Conservation (phyloP, 371 early-diverging fungal genomes). For the Mucor racemosus region DNA sequence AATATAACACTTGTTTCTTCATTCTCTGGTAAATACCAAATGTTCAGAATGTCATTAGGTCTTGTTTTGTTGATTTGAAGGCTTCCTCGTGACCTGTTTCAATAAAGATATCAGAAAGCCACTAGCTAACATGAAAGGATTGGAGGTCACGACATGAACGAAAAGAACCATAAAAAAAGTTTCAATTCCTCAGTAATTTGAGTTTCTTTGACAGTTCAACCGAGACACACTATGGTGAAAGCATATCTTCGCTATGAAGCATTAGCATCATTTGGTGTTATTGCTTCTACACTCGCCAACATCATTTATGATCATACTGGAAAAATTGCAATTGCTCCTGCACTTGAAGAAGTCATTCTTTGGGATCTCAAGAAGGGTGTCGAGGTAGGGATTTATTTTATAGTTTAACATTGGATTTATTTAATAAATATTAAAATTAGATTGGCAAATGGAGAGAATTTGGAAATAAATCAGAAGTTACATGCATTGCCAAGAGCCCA, state of each 20-base stretch:
- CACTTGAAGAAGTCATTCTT: conserved; percentile 81
- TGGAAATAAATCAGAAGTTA: conserved; percentile 82
- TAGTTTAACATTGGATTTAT: background rate
- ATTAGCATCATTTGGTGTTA: conserved; percentile 81
- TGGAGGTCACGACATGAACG: background rate
- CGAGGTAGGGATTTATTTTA: conserved; percentile 46
- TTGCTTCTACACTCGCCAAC: conserved; percentile 73
- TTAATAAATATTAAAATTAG: conserved; percentile 28
- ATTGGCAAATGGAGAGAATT: conserved; percentile 74
- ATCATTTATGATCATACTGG: conserved; percentile 74
- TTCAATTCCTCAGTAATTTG: background rate
- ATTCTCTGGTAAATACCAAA: background rate
- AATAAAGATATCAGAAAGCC: background rate
- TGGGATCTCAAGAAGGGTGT: conserved; percentile 91
- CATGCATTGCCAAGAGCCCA: conserved; percentile 70
- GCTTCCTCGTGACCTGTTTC: background rate
- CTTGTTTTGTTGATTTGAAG: background rate
- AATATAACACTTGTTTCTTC: no score
- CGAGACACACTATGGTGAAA: conserved; percentile 59
- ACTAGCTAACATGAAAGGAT: background rate
- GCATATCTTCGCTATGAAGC: conserved; percentile 88
- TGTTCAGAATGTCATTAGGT: background rate
- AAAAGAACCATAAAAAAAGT: conserved; percentile 6
- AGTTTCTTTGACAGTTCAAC: background rate
- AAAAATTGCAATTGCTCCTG: conserved; percentile 75